Evolutionary conservation across 306 rosid species (phyloP), one percentile per base, ranked within the genome.

Genomic region (Styphnolobium japonicum): DNA sequence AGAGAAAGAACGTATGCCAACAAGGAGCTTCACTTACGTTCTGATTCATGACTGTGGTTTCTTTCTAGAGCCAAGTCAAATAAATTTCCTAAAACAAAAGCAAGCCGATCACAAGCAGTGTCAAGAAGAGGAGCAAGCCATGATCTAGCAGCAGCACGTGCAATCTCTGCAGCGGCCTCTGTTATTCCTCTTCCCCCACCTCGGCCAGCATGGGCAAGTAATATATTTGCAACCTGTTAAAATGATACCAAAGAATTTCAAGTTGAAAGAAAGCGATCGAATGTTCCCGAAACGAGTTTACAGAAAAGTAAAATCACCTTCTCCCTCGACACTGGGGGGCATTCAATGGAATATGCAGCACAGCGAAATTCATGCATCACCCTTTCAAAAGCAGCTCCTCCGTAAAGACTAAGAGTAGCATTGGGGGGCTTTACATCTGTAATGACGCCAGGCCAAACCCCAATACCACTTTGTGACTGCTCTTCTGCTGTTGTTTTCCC

Each of bases 81-180:
- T 79, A 95, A 93, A 81, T 85, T 90, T 81, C 87, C 88, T 80
- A 95, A 85, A 56, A 93, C 99, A 87, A 88, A 95, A 71, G 97
- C 92, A 81, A 95, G 99, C 48, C 97, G 88, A 45, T 95, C 99
- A 71, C 98, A 95, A 72, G 99, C 98, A 63, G 97, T 87, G 81
- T 95, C 97, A 82, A 92, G 90, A 88, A 95, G 98, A 81, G 99
- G 98, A 77, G 96, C 90, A 86, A 93, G 98, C 99, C 99, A 95
- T 62, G 99, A 91, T 61, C 88, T 88, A 55, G 99, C 99, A 37
- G 97, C 98, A 57, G 99, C 90, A 65, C 98, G 96, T 42, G 98
- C 99, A 86, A 93, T 93, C 84, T 95, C 99, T 53, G 99, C 99
- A n/a, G 99, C 96, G 55, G 99, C 99, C 81, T 91, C 97, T 42